Evolutionary conservation across 257 asterid genomes (phyloP), one percentile per base, ranked within the genome.

Genomic region (Fraxinus anomala): DNA sequence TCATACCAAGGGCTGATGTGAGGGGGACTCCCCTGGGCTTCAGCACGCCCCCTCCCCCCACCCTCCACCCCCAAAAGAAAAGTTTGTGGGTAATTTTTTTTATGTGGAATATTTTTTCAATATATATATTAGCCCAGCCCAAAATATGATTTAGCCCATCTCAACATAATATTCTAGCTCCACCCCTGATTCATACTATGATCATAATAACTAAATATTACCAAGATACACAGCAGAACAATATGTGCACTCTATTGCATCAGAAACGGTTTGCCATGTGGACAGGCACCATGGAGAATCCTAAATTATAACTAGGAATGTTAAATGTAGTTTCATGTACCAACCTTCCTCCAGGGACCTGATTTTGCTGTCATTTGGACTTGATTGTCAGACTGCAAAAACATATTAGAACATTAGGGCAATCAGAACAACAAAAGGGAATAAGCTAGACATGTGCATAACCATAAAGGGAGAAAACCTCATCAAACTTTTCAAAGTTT

Each of bases 331-430:
- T 26, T 63, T 63, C 72, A 76, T 80, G 56, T 8, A 86, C 96
- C 14, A 79, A 93, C 99, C 99, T 96, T 96, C 82, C 99, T 96
- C 99, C 98, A 93, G 70, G 99, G 99, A 79, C 99, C 99, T 77
- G 98, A 92, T 89, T 89, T 96, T 71, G 97, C 59, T 51, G 92
- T 72, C 40, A 93, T 85, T 24, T 87, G 80, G 63, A 87, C 81
- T 79, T 90, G 94, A 86, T 82, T 91, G 77, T 93, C 99, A 51
- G 89, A 21, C 99, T 96, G 89, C 80, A 86, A 51, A 77, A 78
- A 65, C 54, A 83, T 33, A 80, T 12, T 42, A 71, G 14, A 51
- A 49, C 54, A 47, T 82, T 49, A 72, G 84, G 30, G 69, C 9
- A 63, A 44, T 77, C 44, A 70, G 26, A 49, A 76, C 24, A 61